These are phyloP conservation scores for Sporothrix phasma DNA, from an alignment of 2,329 filamentous ascomycete genomes.

Conservation along the genomic window DNA sequence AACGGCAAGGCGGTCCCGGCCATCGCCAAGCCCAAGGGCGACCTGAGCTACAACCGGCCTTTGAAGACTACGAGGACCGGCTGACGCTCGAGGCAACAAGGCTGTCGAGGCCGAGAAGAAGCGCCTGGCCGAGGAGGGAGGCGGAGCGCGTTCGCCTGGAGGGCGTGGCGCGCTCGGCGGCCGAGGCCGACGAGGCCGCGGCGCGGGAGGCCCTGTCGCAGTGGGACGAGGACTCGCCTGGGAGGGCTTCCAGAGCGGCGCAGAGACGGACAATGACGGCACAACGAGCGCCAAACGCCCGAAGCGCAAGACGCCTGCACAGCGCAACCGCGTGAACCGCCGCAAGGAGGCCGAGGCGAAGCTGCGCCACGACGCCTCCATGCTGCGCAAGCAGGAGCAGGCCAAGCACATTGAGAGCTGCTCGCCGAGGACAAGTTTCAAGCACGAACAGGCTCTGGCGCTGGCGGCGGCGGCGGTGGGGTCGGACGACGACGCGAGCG, in stretches of 20 bases:
- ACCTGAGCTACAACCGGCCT: slow-evolving; percentile 85
- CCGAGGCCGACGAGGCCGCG: slow-evolving; percentile 64
- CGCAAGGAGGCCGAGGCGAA: slow-evolving; percentile 78
- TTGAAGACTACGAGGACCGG: slow-evolving; percentile 73
- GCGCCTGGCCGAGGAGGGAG: slow-evolving; percentile 56
- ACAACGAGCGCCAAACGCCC: slow-evolving; percentile 56
- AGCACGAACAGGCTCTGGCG: slow-evolving; percentile 43
- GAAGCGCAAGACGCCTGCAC: slow-evolving; percentile 72
- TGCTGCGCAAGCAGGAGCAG: slow-evolving; percentile 65
- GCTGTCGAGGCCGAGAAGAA: slow-evolving; percentile 70
- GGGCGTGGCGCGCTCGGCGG: slow-evolving; percentile 58
- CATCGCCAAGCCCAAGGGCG: slow-evolving; percentile 67
- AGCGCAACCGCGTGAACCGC: slow-evolving; percentile 80
- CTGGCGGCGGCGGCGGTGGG: slow-evolving; percentile 36
- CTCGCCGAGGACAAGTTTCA: slow-evolving; percentile 54
- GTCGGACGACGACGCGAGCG: slow-evolving; percentile 34
- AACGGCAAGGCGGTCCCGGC: slow-evolving; percentile 71
- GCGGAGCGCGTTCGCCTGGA: slow-evolving; percentile 59
- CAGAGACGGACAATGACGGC: slow-evolving; percentile 42
- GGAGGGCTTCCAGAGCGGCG: slow-evolving; percentile 80
- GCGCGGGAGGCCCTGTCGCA: slow-evolving; percentile 54
- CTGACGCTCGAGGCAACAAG: slow-evolving; percentile 63
- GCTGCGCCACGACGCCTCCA: slow-evolving; percentile 63
- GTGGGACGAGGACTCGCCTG: slow-evolving; percentile 83
- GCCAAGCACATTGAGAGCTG: slow-evolving; percentile 60